These are phyloP conservation scores for Paecilomyces niveus DNA, from an alignment of 2,329 filamentous ascomycete genomes.

Conservation along the genomic window DNA sequence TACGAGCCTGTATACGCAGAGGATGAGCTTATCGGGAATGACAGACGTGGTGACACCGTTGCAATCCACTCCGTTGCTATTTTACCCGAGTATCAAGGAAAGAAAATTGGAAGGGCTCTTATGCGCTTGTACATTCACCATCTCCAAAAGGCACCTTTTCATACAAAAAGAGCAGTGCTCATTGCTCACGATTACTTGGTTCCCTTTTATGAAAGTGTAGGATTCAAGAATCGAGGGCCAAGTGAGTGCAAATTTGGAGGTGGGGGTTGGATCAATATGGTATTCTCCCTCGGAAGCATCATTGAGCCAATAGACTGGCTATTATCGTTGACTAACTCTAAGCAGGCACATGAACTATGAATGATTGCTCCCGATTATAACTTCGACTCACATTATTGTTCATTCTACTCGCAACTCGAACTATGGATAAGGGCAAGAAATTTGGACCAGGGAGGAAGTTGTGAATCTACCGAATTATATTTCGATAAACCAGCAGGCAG, in stretches of 20 bases:
- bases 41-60: not conserved
- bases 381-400: no score
- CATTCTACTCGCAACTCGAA: no score
- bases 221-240: not conserved
- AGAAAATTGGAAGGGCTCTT: not conserved
- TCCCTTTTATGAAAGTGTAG: not conserved
- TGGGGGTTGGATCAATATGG: not conserved
- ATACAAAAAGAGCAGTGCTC: not conserved
- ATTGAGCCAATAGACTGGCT: no score
- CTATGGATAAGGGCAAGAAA: no score
- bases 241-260: not conserved
- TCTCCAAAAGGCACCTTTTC: not conserved
- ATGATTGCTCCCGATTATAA: no score
- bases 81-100: not conserved
- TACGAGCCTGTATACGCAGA: not conserved
- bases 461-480: no score
- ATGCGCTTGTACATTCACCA: not conserved
- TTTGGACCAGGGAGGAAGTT: no score
- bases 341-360: no score
- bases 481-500: no score
- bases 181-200: not conserved
- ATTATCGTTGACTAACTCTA: no score
- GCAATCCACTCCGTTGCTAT: not conserved
- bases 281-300: not conserved
- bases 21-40: not conserved